phyloP scores from a whole-genome alignment of 2,329 filamentous ascomycete species.

The Colletotrichum tabaci region DNA sequence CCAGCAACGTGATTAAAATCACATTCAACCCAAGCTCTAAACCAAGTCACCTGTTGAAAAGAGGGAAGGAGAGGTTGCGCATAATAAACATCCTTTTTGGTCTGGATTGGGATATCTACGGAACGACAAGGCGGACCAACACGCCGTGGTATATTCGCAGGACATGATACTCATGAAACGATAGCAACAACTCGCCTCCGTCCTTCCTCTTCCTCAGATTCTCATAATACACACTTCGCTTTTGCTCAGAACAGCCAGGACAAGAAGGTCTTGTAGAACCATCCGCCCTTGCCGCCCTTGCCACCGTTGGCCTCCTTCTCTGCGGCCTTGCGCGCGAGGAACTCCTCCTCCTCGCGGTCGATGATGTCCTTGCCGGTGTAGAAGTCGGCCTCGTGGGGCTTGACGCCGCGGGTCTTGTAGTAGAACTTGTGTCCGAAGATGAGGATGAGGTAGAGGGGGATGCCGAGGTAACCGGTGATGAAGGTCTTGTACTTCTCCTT shows the following conservation, averaged over 20 bases:
- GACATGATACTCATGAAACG: slow-evolving; percentile 38
- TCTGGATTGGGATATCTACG: slow-evolving; percentile 38
- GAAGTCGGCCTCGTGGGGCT: slow-evolving; percentile 75
- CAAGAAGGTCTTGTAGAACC: slow-evolving; percentile 48
- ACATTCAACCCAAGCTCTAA: neutral
- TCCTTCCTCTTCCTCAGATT: neutral
- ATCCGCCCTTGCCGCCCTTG: slow-evolving; percentile 45
- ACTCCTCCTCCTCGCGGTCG: slow-evolving; percentile 80
- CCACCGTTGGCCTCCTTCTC: slow-evolving; percentile 45
- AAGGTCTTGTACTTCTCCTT: slow-evolving; percentile 76
- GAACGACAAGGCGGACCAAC: slow-evolving; percentile 33
- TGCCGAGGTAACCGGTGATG: slow-evolving; percentile 83
- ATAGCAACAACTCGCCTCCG: neutral
- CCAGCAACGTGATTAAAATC: too few species aligned
- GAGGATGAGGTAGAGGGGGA: slow-evolving; percentile 80
- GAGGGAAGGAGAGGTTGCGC: neutral
- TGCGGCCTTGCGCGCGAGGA: slow-evolving; percentile 68
- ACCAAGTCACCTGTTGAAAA: neutral
- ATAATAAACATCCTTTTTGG: slow-evolving; percentile 22
- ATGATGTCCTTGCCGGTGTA: slow-evolving; percentile 81
- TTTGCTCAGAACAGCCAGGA: slow-evolving; percentile 44
- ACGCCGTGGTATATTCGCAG: slow-evolving; percentile 41
- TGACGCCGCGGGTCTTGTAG: slow-evolving; percentile 68
- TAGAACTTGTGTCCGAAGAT: slow-evolving; percentile 78
- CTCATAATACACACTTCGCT: too few species aligned